Evolutionary conservation across 108 stramenopile genomes (phyloP).

Genomic region (Nannochloropsis granulata): DNA sequence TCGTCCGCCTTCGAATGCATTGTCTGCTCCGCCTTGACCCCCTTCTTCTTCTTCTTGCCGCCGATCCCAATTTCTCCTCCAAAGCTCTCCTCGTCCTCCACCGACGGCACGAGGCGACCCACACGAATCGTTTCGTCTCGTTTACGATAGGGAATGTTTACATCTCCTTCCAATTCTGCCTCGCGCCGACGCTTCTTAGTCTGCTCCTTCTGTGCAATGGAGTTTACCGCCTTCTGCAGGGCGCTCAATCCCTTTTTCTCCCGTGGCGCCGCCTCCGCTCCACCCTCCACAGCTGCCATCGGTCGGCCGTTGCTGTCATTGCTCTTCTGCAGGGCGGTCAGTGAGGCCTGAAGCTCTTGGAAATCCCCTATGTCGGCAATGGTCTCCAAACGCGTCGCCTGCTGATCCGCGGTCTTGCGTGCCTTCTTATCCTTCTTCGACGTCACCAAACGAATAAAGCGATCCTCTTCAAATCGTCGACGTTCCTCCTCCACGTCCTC

Average conservation of each 20-base stretch:
- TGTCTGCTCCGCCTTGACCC: conserved; percentile 8
- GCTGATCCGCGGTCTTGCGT: not conserved
- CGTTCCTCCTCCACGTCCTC: not conserved
- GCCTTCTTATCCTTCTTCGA: conserved; percentile 5
- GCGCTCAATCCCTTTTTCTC: not conserved
- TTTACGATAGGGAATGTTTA: conserved; percentile 9
- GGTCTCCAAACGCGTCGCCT: conserved; percentile 46
- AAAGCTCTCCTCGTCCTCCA: not conserved
- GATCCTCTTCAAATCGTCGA: not conserved
- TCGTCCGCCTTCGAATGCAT: conserved; percentile 2
- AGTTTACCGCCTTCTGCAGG: conserved; percentile 23
- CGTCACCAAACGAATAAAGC: conserved; percentile 4
- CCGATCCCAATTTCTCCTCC: not conserved
- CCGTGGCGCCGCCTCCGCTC: not conserved
- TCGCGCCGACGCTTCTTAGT: not conserved
- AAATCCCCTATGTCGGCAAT: conserved; percentile 40
- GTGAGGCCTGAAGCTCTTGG: conserved; percentile 44
- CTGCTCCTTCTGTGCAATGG: conserved; percentile 8
- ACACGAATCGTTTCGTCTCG: conserved; percentile 5
- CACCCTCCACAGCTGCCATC: not conserved
- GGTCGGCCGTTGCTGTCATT: not conserved
- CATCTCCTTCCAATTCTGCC: conserved; percentile 1
- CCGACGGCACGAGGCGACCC: conserved; percentile 1
- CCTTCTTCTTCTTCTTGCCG: conserved; percentile 21
- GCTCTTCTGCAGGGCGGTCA: conserved; percentile 25